phyloP scores from a whole-genome alignment of 148 eudicot species.

The Fagopyrum tataricum region DNA sequence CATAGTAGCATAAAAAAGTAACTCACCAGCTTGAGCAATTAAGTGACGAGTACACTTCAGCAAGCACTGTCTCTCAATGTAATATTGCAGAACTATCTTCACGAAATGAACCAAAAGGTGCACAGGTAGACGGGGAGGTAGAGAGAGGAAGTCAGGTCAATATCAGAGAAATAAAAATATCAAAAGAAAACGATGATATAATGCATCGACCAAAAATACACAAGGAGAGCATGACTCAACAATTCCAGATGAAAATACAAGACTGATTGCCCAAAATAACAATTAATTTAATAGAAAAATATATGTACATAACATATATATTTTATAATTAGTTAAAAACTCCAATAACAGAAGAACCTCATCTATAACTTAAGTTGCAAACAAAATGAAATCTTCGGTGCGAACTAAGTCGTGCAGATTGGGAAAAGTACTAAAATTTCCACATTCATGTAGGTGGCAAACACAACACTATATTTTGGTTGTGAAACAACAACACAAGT shows the following conservation, averaged over 20 bases:
- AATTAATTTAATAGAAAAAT: background rate
- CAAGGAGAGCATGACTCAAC: background rate
- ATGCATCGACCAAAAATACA: background rate
- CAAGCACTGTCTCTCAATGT: constrained; percentile 87
- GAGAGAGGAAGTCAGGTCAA: background rate
- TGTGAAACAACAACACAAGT: background rate
- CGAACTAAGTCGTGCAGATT: background rate
- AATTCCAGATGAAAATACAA: background rate
- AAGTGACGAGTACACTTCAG: constrained; percentile 87
- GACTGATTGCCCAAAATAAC: background rate
- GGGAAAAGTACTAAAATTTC: background rate
- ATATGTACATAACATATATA: background rate
- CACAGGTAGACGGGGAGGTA: background rate
- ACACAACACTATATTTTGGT: background rate
- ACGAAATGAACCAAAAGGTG: constrained; percentile 13
- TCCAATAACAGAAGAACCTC: background rate
- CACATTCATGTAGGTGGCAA: background rate
- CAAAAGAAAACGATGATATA: background rate
- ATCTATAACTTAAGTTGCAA: background rate
- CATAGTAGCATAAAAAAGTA: background rate
- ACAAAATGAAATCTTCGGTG: background rate
- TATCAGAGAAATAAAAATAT: background rate
- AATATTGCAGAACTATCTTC: constrained; percentile 86
- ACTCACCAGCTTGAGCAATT: constrained; percentile 70
- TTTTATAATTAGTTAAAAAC: background rate